Percentiles rank a stretch among this genome's conserved stretches.
Conservation (phyloP, 192 early-diverging fungal species). For the Funneliformis geosporum region DNA sequence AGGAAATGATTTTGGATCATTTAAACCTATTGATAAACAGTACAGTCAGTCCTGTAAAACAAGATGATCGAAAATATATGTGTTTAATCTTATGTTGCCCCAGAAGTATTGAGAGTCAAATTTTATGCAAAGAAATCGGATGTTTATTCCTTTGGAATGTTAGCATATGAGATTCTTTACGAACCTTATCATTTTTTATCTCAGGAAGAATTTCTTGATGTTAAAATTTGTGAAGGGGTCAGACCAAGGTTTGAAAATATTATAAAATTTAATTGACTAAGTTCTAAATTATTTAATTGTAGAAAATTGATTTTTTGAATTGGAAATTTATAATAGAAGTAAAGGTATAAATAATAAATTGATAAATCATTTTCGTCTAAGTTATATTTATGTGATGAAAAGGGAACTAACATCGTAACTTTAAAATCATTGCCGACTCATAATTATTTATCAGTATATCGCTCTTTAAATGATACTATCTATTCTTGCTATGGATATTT, state of each 20-base stretch:
- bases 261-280: background rate
- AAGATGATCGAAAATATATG: background rate
- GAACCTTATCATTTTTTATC: constrained; percentile 31
- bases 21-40: constrained; percentile 18
- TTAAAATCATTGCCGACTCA: too few species aligned
- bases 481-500: too few species aligned
- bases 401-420: too few species aligned
- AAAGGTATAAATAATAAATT: too few species aligned
- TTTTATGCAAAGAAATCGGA: constrained; percentile 39
- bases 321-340: too few species aligned
- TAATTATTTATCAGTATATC: too few species aligned
- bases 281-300: too few species aligned
- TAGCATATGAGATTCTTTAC: constrained; percentile 44
- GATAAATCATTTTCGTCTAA: too few species aligned
- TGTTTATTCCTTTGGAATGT: constrained; percentile 45
- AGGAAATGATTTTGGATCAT: constrained; percentile 40
- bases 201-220: background rate
- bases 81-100: constrained; percentile 44
- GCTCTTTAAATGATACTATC: too few species aligned
- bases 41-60: background rate
- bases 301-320: too few species aligned
- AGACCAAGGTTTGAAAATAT: background rate
- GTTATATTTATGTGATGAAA: too few species aligned
- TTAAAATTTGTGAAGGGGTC: background rate
- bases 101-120: constrained; percentile 38